Percentiles rank a stretch among this genome's conserved stretches.
phyloP scores from a whole-genome alignment of 768 basidiomycete genomes.

The Vararia minispora region DNA sequence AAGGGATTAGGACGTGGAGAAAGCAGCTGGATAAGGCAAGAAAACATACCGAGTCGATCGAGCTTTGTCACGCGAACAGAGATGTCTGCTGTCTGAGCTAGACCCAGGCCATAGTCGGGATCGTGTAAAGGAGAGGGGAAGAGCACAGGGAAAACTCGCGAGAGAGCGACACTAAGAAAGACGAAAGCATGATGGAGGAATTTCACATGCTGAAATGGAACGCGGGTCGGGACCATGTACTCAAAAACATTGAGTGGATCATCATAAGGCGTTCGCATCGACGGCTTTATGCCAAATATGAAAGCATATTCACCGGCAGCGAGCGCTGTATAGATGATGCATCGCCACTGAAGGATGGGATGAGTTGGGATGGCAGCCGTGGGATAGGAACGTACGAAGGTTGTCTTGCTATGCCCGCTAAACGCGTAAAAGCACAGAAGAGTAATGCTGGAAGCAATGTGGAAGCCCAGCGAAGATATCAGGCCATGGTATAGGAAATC shows the following conservation, averaged over 20 bases:
- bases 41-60: constrained; percentile 9
- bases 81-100: constrained; percentile 3
- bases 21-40: neutral
- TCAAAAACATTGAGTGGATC: constrained; percentile 25
- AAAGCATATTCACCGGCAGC: constrained; percentile 55
- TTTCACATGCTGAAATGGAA: constrained; percentile 65
- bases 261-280: constrained; percentile 19
- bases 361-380: neutral
- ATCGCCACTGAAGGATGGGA: constrained; percentile 56
- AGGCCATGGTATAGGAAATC: constrained; percentile 66
- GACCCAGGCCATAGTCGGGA: neutral
- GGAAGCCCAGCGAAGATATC: constrained; percentile 49
- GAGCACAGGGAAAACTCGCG: constrained; percentile 58
- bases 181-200: constrained; percentile 72
- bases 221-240: constrained; percentile 46
- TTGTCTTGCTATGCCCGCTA: constrained; percentile 44
- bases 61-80: constrained; percentile 6
- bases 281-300: constrained; percentile 46
- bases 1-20: neutral
- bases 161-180: constrained; percentile 62
- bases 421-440: constrained; percentile 57
- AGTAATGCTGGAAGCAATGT: constrained; percentile 44
- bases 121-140: constrained; percentile 26
- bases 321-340: constrained; percentile 52
- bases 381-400: constrained; percentile 42